Evolutionary conservation across 768 basidiomycete species (phyloP).

Genomic region (Leccinum boreale): DNA sequence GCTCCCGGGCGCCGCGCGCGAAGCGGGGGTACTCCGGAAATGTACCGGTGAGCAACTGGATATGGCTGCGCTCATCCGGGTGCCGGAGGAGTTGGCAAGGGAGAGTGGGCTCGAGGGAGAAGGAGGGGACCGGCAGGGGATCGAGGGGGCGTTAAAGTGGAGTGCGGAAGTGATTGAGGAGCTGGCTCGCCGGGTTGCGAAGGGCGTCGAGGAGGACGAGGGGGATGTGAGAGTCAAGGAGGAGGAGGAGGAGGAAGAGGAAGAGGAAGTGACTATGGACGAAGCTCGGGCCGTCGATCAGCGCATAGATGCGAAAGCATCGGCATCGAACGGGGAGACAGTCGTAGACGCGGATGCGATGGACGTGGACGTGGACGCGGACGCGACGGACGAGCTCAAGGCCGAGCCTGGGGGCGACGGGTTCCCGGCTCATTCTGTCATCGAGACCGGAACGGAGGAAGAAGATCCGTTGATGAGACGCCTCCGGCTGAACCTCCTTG

Average conservation of each 20-base stretch:
- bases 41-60: conserved; percentile 32
- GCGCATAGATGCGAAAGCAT: not conserved
- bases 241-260: conserved; percentile 9
- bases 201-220: not conserved
- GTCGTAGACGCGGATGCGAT: not conserved
- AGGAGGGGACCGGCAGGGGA: conserved; percentile 32
- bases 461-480: conserved; percentile 54
- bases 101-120: conserved; percentile 28
- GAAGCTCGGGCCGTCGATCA: not conserved
- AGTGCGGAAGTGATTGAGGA: conserved; percentile 51
- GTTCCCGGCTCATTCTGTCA: not conserved
- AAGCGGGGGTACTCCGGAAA: conserved; percentile 1
- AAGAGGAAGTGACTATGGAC: conserved; percentile 11
- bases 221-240: not conserved
- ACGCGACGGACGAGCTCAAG: conserved; percentile 14
- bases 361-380: conserved; percentile 5
- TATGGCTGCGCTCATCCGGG: conserved; percentile 40
- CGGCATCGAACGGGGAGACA: too few species aligned
- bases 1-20: conserved; percentile 12
- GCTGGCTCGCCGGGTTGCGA: conserved; percentile 21
- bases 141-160: conserved; percentile 47
- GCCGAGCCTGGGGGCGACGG: not conserved
- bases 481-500: conserved; percentile 70
- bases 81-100: conserved; percentile 38
- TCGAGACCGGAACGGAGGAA: conserved; percentile 30